Evolutionary conservation across 2,329 filamentous ascomycete genomes (phyloP).

Genomic region (Beauveria varroae): DNA sequence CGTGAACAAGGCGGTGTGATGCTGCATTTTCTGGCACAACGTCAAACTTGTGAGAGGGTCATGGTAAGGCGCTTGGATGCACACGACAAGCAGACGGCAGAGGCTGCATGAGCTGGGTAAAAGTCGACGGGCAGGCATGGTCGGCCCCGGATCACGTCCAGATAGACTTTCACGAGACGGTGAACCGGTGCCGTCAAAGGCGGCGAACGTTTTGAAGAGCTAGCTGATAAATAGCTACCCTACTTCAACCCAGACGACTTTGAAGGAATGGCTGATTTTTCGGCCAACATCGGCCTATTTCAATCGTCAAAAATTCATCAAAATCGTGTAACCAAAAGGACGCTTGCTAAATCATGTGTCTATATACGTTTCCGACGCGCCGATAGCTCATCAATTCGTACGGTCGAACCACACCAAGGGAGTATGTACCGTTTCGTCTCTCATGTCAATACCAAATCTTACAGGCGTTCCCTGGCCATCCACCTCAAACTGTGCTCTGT

Average conservation of each 20-base stretch:
- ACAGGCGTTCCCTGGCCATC: neutral
- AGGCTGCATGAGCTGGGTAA: conserved; percentile 34
- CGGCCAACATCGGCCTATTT: neutral
- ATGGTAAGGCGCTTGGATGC: conserved; percentile 40
- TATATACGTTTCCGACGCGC: neutral
- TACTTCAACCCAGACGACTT: neutral
- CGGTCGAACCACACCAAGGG: conserved; percentile 6
- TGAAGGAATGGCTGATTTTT: neutral
- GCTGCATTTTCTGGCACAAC: conserved; percentile 14
- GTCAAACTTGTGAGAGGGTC: conserved; percentile 34
- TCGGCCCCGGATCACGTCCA: conserved; percentile 28
- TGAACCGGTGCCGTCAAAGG: neutral
- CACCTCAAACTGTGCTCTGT: conserved; percentile 10
- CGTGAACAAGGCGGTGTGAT: neutral
- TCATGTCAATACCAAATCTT: conserved; percentile 5
- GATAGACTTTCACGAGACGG: neutral
- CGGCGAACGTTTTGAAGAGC: neutral
- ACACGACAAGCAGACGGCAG: conserved; percentile 29
- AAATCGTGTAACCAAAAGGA: too few relatives aligned
- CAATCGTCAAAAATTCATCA: neutral
- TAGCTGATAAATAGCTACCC: neutral
- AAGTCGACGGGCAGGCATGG: conserved; percentile 33
- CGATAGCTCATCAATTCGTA: neutral
- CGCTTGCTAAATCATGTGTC: too few relatives aligned
- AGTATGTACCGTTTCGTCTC: conserved; percentile 1